Conservation (phyloP, 139 green algal genomes). For the Penium margaritaceum region DNA sequence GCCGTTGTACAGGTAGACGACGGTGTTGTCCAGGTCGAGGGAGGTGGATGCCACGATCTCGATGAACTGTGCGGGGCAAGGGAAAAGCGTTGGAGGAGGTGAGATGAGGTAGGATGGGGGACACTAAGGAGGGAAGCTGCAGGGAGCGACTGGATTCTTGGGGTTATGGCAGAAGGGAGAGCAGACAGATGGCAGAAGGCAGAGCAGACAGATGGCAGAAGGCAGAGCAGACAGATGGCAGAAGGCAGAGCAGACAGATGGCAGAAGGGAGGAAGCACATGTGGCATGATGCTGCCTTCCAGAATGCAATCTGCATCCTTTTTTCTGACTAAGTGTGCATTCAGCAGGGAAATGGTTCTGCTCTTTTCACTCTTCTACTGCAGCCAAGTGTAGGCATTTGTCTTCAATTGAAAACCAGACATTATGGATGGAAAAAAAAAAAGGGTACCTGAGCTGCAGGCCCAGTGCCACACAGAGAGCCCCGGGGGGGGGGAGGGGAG, state of each 20-base stretch:
- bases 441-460: not conserved
- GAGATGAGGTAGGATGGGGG: too few species aligned
- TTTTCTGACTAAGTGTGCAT: too few species aligned
- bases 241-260: not conserved
- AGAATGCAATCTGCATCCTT: too few species aligned
- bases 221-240: not conserved
- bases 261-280: too few species aligned
- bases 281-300: too few species aligned
- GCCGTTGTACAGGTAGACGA: slow-evolving; percentile 40
- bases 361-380: not conserved
- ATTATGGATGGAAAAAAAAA: not conserved
- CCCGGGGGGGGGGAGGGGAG: too few species aligned
- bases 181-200: not conserved
- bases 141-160: too few species aligned
- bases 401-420: not conserved
- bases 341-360: not conserved
- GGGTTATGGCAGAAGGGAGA: not conserved
- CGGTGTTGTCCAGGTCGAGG: slow-evolving; percentile 2
- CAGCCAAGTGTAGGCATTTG: not conserved
- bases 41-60: slow-evolving; percentile 18
- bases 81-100: not conserved
- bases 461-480: too few species aligned
- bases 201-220: not conserved
- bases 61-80: slow-evolving; percentile 14
- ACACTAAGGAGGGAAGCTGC: too few species aligned